Conservation (phyloP, 345 rosid species). For the Salix dunnii region DNA sequence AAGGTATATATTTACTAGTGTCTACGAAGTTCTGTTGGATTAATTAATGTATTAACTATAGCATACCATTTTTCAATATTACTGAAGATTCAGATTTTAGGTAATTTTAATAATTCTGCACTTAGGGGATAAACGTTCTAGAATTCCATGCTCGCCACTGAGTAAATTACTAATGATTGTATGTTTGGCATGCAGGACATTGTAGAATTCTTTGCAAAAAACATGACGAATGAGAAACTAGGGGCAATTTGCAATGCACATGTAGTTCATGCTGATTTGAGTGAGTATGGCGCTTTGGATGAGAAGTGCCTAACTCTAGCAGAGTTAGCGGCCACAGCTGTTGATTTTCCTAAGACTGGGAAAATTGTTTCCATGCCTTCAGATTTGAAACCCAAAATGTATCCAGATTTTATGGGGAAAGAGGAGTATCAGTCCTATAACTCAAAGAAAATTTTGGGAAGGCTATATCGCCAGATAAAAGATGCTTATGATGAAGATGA, state of each 20-base stretch:
- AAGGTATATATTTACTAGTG: not conserved
- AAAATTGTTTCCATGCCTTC: slow-evolving; percentile 62
- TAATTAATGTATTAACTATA: not conserved
- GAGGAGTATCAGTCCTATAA: slow-evolving; percentile 63
- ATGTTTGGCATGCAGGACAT: slow-evolving; percentile 53
- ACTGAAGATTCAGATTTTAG: not conserved
- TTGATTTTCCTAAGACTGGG: slow-evolving; percentile 93
- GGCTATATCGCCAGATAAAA: slow-evolving; percentile 58
- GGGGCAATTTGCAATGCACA: slow-evolving; percentile 80
- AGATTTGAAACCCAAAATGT: slow-evolving; percentile 59
- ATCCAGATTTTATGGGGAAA: slow-evolving; percentile 94
- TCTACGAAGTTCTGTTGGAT: not conserved
- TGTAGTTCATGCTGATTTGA: slow-evolving; percentile 79
- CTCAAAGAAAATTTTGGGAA: slow-evolving; percentile 72
- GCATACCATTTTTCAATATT: not conserved
- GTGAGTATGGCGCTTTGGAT: slow-evolving; percentile 67
- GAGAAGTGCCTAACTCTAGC: slow-evolving; percentile 66
- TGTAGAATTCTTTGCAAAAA: slow-evolving; percentile 61
- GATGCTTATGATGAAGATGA: slow-evolving; percentile 58
- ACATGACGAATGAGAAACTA: slow-evolving; percentile 67
- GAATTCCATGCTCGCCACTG: not conserved
- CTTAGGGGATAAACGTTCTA: not conserved
- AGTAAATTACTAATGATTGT: not conserved
- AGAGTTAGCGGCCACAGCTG: slow-evolving; percentile 83
- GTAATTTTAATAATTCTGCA: not conserved